These are phyloP conservation scores for Vicia faba DNA, from an alignment of 306 rosid genomes.

Conservation along the genomic window DNA sequence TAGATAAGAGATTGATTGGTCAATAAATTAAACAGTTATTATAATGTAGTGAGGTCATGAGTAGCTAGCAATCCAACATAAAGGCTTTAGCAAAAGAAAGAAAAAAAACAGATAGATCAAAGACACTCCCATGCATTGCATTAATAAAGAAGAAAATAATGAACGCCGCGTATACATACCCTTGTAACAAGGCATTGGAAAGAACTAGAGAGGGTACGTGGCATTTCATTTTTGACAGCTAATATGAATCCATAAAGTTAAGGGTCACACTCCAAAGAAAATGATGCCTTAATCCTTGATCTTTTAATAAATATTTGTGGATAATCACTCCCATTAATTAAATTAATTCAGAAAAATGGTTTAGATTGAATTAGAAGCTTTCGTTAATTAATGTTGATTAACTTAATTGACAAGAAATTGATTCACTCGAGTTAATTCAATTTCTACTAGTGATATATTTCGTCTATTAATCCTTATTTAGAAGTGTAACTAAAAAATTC, in stretches of 20 bases:
- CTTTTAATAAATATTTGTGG: background rate
- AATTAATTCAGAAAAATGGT: background rate
- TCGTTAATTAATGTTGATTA: too few species aligned
- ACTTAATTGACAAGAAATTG: too few species aligned
- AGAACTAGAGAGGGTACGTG: slow-evolving; percentile 49
- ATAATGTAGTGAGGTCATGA: background rate
- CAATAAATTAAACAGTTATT: background rate
- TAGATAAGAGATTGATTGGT: background rate
- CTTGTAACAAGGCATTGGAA: slow-evolving; percentile 8
- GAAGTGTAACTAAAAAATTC: too few species aligned
- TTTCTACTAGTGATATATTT: too few species aligned
- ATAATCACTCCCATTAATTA: background rate
- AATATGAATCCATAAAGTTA: slow-evolving; percentile 51
- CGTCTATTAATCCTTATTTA: too few species aligned
- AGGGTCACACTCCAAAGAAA: slow-evolving; percentile 55
- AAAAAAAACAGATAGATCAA: background rate
- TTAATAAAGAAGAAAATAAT: slow-evolving; percentile 30
- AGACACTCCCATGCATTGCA: slow-evolving; percentile 30
- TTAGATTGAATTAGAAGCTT: background rate
- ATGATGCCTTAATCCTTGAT: slow-evolving; percentile 38
- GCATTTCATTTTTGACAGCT: slow-evolving; percentile 59
- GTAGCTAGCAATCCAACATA: slow-evolving; percentile 5
- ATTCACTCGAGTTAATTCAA: too few species aligned
- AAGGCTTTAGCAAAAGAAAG: background rate
- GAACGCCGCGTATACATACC: slow-evolving; percentile 43